Evolutionary conservation across 306 rosid genomes (phyloP).

Genomic region (Ormosia emarginata): DNA sequence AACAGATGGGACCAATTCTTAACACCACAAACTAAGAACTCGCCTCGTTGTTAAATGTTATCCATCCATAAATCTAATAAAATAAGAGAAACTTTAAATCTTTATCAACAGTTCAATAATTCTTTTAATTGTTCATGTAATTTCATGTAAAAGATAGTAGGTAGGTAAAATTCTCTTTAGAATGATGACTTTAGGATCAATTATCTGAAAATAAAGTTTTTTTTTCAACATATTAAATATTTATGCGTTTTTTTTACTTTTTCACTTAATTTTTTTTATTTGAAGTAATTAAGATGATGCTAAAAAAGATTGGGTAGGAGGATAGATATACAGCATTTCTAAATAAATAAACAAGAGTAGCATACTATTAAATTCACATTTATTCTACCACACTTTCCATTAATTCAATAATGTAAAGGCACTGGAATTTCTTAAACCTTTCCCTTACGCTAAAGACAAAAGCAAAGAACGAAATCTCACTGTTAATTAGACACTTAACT

Average conservation of each 20-base stretch:
- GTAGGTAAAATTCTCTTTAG: no score
- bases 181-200: no score
- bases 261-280: no score
- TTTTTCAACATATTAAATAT: neutral
- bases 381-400: neutral
- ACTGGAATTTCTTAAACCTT: neutral
- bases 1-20: conserved; percentile 16
- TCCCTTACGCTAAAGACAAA: neutral
- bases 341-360: neutral
- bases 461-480: neutral
- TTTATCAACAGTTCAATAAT: neutral
- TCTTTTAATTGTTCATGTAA: no score
- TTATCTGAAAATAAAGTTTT: no score
- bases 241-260: neutral
- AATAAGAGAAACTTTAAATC: neutral
- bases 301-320: neutral
- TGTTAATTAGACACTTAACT: neutral
- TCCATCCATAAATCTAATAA: neutral
- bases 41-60: neutral
- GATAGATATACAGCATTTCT: neutral
- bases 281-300: neutral
- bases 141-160: no score
- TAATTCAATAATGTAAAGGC: neutral
- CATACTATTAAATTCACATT: neutral
- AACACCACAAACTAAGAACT: conserved; percentile 16